Evolutionary conservation across 805 yeast species (phyloP), one percentile per base, ranked within the genome.

Genomic region (Pichia kluyveri): DNA sequence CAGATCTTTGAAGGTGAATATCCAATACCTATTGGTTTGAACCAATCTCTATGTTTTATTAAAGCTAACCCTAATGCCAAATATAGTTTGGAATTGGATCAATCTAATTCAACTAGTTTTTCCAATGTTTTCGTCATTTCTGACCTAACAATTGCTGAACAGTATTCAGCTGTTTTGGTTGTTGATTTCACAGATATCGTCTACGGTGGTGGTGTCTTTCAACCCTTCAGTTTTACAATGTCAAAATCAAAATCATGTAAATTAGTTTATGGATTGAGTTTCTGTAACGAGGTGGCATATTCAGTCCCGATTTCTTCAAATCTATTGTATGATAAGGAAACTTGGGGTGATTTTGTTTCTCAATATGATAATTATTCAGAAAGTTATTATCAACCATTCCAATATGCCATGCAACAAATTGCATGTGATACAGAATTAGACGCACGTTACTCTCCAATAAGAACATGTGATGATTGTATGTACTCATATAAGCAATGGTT

Each of bases 221-320:
- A 69, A 8, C 73, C 73, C 11, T 73, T 83, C 40, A 62, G 63
- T 37, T 86, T 91, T 50, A 73, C 76, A 39, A 79, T 87, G 2
- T 64, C 76, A 62, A 63, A 62, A 27, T 60, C 71, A 2, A 67
- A 69, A 18, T 75, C 86, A 1, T 91, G 99, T 62, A 77, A 83
- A 51, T 66, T 90, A 43, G 76, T 89, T 17, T 87, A 77, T 60
- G 84, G 79, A 50, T 69, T 91, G 50, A 80, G 77, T 3, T 89
- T 89, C 58, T 91, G 99, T 63, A 63, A 71, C 31, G 76, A 78
- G 42, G 95, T 91, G 26, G 93, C 96, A 1, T 91, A 90, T 65
- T 75, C 96, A 0, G 96, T 86, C 0, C 98, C 98, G 0, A 71
- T 63, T 8, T 67, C 66, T 15, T 50, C 47, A 8, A 45, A 51